Evolutionary conservation across 371 early-diverging fungal genomes (phyloP).

Genomic region (Apophysomyces variabilis): DNA sequence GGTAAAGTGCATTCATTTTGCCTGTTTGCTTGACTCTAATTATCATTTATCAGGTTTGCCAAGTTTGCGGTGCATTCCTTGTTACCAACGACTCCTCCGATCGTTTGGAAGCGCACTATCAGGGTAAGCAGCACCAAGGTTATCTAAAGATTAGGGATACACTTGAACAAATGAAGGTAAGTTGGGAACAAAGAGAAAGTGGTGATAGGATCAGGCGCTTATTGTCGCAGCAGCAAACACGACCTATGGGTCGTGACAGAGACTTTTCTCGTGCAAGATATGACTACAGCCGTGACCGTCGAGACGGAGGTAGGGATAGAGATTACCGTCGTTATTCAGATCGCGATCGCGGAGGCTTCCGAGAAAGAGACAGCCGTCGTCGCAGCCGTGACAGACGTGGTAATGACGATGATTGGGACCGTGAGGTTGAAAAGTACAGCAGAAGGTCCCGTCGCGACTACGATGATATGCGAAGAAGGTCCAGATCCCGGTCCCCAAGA

Average conservation of each 20-base stretch:
- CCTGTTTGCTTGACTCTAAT: background rate
- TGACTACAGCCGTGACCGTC: constrained; percentile 52
- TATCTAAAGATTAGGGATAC: constrained; percentile 83
- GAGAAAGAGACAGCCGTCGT: constrained; percentile 40
- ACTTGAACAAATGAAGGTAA: constrained; percentile 75
- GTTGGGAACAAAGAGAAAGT: constrained; percentile 1
- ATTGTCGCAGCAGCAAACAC: constrained; percentile 2
- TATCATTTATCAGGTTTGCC: constrained; percentile 65
- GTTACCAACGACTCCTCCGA: constrained; percentile 84
- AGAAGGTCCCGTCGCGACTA: constrained; percentile 19
- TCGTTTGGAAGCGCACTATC: constrained; percentile 84
- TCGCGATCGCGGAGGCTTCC: constrained; percentile 46
- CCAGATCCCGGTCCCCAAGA: constrained; percentile 34
- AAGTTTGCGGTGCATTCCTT: constrained; percentile 89
- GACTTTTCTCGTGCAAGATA: constrained; percentile 52
- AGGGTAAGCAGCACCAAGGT: constrained; percentile 91
- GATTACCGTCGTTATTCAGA: constrained; percentile 58
- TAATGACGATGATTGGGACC: constrained; percentile 34
- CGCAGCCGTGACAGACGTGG: constrained; percentile 27
- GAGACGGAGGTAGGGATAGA: constrained; percentile 59
- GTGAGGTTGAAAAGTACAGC: constrained; percentile 32
- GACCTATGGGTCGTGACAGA: constrained; percentile 20
- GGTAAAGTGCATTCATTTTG: constrained; percentile 19
- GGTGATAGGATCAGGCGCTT: background rate
- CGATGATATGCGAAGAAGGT: constrained; percentile 21